These are phyloP conservation scores for Verticillium klebahnii DNA, from an alignment of 2,329 filamentous ascomycete genomes.

Conservation along the genomic window DNA sequence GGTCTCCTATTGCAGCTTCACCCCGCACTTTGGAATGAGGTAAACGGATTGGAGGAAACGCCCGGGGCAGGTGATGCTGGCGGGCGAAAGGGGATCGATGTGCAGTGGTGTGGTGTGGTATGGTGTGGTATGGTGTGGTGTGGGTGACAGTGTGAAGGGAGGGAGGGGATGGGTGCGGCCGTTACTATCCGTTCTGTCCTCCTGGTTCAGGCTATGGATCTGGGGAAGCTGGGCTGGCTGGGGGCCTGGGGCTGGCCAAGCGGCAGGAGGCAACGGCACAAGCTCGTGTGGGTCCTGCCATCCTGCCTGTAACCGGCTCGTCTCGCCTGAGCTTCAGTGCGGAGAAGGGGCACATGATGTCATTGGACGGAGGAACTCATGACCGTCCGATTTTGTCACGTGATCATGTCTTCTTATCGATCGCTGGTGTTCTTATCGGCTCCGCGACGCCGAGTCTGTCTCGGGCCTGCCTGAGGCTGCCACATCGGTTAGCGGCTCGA, in stretches of 20 bases:
- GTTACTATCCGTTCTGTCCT: neutral
- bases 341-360: constrained; percentile 13
- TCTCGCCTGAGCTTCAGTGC: constrained; percentile 9
- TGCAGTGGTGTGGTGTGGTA: neutral
- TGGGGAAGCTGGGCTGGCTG: neutral
- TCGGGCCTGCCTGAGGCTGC: neutral
- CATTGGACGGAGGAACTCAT: constrained; percentile 1
- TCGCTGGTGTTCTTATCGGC: neutral
- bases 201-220: neutral
- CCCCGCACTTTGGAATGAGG: neutral
- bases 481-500: neutral
- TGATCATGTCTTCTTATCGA: neutral
- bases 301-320: constrained; percentile 6
- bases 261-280: constrained; percentile 3
- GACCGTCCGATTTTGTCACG: neutral
- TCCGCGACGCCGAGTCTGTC: neutral
- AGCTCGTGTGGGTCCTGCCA: constrained; percentile 5
- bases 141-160: constrained; percentile 5
- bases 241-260: neutral
- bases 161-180: constrained; percentile 3
- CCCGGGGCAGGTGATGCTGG: neutral
- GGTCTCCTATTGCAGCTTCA: neutral
- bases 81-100: constrained; percentile 1
- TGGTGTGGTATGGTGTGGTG: constrained; percentile 1
- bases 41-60: neutral